Evolutionary conservation across 2,329 filamentous ascomycete genomes (phyloP).

Genomic region (Lecanicillium sp.): DNA sequence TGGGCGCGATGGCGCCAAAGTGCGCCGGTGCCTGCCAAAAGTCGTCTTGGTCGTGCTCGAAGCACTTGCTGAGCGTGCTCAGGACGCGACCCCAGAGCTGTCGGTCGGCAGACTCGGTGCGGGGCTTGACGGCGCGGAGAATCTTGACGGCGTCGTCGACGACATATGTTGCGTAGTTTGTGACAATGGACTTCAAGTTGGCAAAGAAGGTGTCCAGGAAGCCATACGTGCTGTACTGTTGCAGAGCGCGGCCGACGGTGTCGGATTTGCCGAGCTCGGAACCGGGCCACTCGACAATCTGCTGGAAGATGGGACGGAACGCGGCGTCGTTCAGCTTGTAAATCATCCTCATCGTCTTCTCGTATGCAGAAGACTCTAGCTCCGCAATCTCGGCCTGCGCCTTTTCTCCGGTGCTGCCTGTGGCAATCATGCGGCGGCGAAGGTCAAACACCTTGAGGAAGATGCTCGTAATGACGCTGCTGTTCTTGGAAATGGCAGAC

Average conservation of each 20-base stretch:
- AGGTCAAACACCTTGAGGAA: conserved; percentile 57
- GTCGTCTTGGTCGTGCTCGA: conserved; percentile 85
- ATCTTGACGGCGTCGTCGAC: conserved; percentile 65
- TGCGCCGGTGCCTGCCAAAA: conserved; percentile 94
- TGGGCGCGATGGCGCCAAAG: conserved; percentile 63
- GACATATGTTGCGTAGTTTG: conserved; percentile 80
- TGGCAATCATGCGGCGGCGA: conserved; percentile 46
- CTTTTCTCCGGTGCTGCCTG: conserved; percentile 37
- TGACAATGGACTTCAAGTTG: conserved; percentile 87
- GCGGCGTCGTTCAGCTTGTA: conserved; percentile 93
- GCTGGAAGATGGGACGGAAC: conserved; percentile 85
- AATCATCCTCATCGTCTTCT: conserved; percentile 77
- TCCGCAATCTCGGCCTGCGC: conserved; percentile 41
- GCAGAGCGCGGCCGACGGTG: conserved; percentile 45
- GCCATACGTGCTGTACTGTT: conserved; percentile 70
- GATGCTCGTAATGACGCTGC: conserved; percentile 58
- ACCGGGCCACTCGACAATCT: conserved; percentile 75
- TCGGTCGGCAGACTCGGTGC: conserved; percentile 41
- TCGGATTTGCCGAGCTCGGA: conserved; percentile 56
- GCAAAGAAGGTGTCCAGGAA: conserved; percentile 77
- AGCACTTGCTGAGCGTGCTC: conserved; percentile 63
- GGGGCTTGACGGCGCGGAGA: conserved; percentile 39
- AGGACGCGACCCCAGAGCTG: conserved; percentile 64
- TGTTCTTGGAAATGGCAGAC: conserved; percentile 67
- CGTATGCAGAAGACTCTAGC: conserved; percentile 59